Evolutionary conservation across 768 basidiomycete species (phyloP), one percentile per base, ranked within the genome.

Genomic region (Kwoniella sp.): DNA sequence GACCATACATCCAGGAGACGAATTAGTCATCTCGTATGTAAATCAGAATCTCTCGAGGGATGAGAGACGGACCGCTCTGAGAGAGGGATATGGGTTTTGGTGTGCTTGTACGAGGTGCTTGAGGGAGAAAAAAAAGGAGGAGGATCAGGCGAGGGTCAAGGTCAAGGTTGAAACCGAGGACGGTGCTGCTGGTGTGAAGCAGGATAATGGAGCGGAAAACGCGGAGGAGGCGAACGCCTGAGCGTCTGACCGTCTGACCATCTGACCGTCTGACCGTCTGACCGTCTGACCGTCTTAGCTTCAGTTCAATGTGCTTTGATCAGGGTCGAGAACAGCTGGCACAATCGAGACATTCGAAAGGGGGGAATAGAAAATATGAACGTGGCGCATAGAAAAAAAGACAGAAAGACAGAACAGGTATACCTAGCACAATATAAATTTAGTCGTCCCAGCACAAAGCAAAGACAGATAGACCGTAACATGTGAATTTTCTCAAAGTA

Each of bases 1-100:
- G 10, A 82, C 84, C 21, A 88, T 96, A 58, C 81, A 83, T 24
- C 77, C 82, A 0, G 90, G 90, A 0, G 87, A 91, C 60, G 92
- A 94, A 78, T 84, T 93, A 25, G 61, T 85, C 1, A 85, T 91
- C 9, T 65, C 88, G 0, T 94, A 95, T 72, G 90, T 91, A 51
- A 84, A 92, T 72, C 89, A 90, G 0, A 79, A 22, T 9, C 40
- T 68, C 24, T 54, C 55, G 8, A 55, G 74, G 22, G 69, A 69
- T 2, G 68, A 64, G 30, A 46, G 80, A 10, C 26, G 64, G 12
- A 37, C 82, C n/a, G 64, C 84, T 49, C 70, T 80, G 64, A 55
- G 76, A 17, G 69, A 40, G n/a, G 63, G 53, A 1, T 78, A 78
- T 48, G 76, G 74, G 8, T 80, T 80, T 52, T 71, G 82, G 55